Evolutionary conservation across 257 asterid genomes (phyloP), one percentile per base, ranked within the genome.

Genomic region (Plantago elongata): DNA sequence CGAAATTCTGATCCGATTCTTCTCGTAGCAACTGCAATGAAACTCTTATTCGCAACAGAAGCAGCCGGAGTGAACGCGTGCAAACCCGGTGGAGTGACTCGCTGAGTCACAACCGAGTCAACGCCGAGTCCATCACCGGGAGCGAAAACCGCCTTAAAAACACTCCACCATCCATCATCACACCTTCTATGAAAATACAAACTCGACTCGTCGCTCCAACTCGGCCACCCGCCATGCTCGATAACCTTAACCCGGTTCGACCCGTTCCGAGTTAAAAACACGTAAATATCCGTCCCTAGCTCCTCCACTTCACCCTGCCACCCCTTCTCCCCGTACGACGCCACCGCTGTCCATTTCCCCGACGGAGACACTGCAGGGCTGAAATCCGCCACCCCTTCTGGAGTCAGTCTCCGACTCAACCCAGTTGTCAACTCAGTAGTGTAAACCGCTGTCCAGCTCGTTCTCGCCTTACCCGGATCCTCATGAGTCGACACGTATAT

Each of bases 201-300:
- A 51, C 90, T 84, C 3, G 79, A 83, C 30, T 91, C 96, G 30
- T 88, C 94, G 4, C 29, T 86, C 98, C 98, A 88, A 63, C 75
- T 79, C 68, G 98, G 98, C 98, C 98, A 91, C n/a, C 95, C 96
- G 10, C 98, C 98, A 50, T 85, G 94, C 63, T 91, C 94, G 16
- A 88, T 65, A 4, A 86, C 67, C 63, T 76, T 88, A 16, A 88
- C 87, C 72, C 98, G 90, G 7, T 63, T 68, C 65, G 96, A 82
- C 64, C 98, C 98, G 71, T 88, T 90, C 22, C 62, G 70, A 51
- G 95, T 85, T 76, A 54, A 46, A 80, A 88, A 88, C 46, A 83
- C 57, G 9, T 85, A 84, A 9, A 90, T 77, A 69, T 85, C 94
- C 5, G 98, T 90, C 13, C 45, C 57, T 44, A 90, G 87, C 42